A percentile compares a stretch with the other conserved stretches of the same genome.
Conservation (phyloP, 1,139 yeast genomes). For the Hanseniaspora sp. region DNA sequence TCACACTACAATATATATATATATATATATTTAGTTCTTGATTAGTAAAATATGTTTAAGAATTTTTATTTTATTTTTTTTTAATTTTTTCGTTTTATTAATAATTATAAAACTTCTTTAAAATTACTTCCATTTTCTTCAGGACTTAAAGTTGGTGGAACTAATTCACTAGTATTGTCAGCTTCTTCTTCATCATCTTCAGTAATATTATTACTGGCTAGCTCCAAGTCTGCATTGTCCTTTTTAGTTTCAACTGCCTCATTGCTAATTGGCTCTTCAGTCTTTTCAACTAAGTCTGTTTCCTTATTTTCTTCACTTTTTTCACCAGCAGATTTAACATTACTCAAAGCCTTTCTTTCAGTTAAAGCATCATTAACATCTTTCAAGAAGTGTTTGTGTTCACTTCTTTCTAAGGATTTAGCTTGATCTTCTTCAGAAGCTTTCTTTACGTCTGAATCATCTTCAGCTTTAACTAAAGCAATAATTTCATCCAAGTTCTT, state of each 20-base stretch:
- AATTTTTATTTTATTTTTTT: no score
- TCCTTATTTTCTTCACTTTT: not conserved
- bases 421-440: not conserved
- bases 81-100: no score
- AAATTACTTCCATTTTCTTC: not conserved
- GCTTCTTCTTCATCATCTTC: not conserved
- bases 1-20: no score
- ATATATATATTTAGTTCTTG: no score
- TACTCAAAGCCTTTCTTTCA: constrained; percentile 7
- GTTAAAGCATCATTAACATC: not conserved
- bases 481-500: constrained; percentile 15
- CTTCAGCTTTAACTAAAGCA: constrained; percentile 7
- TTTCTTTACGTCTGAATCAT: constrained; percentile 25
- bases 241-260: not conserved
- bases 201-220: not conserved
- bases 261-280: not conserved
- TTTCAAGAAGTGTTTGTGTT: constrained; percentile 3
- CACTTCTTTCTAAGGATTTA: not conserved
- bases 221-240: not conserved
- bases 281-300: not conserved
- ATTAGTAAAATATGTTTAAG: no score
- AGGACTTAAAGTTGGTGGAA: not conserved
- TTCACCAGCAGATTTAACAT: not conserved
- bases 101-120: constrained; percentile 5
- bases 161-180: not conserved